phyloP scores from a whole-genome alignment of 768 basidiomycete species.

The Pleurotus salmoneostramineus region DNA sequence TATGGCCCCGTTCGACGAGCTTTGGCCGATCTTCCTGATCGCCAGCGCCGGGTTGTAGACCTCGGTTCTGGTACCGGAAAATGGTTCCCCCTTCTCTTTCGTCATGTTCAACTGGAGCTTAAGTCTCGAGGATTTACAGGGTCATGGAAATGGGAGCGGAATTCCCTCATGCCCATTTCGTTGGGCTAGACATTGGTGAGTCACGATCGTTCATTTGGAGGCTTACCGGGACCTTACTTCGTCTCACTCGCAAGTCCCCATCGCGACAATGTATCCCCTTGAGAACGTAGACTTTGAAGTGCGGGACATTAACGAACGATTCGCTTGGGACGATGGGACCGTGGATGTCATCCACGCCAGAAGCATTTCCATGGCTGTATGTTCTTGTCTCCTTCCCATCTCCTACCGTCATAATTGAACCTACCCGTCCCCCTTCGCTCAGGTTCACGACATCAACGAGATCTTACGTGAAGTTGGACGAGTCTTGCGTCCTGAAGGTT shows the following conservation, averaged over 20 bases:
- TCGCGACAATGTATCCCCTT: constrained; percentile 59
- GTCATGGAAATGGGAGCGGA: constrained; percentile 66
- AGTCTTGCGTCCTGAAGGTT: constrained; percentile 65
- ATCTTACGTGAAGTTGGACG: constrained; percentile 58
- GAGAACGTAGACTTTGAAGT: constrained; percentile 65
- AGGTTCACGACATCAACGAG: constrained; percentile 54
- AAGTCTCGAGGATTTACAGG: constrained; percentile 36
- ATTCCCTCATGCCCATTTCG: constrained; percentile 63
- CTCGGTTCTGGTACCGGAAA: constrained; percentile 72
- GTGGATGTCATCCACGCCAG: constrained; percentile 72
- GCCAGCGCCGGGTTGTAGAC: constrained; percentile 58
- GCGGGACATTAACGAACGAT: constrained; percentile 50
- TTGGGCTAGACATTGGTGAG: constrained; percentile 76
- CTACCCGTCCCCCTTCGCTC: neutral
- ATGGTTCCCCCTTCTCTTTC: constrained; percentile 46
- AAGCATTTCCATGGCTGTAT: constrained; percentile 53
- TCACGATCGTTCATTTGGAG: constrained; percentile 9
- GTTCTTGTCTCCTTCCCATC: constrained; percentile 19
- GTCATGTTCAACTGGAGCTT: constrained; percentile 11
- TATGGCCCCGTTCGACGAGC: constrained; percentile 56
- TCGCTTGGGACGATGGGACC: constrained; percentile 47
- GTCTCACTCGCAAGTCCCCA: constrained; percentile 49
- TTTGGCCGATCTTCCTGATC: constrained; percentile 35
- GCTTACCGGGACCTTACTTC: neutral
- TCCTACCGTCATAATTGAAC: neutral